phyloP scores from a whole-genome alignment of 768 basidiomycete genomes.

The Lenzites betulinus region DNA sequence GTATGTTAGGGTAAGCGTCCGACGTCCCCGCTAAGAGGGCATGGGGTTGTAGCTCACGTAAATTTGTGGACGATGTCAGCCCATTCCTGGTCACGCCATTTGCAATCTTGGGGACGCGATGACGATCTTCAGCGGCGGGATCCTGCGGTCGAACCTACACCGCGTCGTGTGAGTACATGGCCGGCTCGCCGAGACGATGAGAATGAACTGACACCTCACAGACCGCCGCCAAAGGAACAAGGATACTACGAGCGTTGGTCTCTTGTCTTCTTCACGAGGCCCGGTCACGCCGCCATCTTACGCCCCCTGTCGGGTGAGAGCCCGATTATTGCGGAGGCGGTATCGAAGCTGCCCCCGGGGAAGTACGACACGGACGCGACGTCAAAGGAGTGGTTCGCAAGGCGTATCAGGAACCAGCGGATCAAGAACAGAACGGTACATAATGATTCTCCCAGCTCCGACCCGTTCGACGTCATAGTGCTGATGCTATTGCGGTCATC shows the following conservation, averaged over 20 bases:
- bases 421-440: conserved; percentile 45
- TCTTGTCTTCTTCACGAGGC: conserved; percentile 68
- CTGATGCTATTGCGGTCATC: not conserved
- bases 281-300: conserved; percentile 53
- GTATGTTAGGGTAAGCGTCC: conserved; percentile 68
- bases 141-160: conserved; percentile 64
- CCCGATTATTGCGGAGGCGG: conserved; percentile 47
- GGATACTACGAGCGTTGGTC: conserved; percentile 59
- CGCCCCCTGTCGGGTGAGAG: conserved; percentile 56
- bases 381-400: conserved; percentile 43
- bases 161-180: conserved; percentile 53
- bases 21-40: not conserved
- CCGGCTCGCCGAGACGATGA: not conserved
- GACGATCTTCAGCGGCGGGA: conserved; percentile 61
- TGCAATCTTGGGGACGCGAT: conserved; percentile 59
- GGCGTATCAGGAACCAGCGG: conserved; percentile 43
- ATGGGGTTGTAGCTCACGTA: not conserved
- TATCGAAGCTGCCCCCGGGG: conserved; percentile 35
- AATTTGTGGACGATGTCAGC: conserved; percentile 14
- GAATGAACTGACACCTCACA: not conserved
- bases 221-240: conserved; percentile 61
- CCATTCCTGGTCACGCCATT: conserved; percentile 35
- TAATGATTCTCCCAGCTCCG: not conserved
- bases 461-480: not conserved
- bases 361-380: conserved; percentile 40